phyloP scores from a whole-genome alignment of 2,329 filamentous ascomycete genomes.

The Verticillium longisporum region DNA sequence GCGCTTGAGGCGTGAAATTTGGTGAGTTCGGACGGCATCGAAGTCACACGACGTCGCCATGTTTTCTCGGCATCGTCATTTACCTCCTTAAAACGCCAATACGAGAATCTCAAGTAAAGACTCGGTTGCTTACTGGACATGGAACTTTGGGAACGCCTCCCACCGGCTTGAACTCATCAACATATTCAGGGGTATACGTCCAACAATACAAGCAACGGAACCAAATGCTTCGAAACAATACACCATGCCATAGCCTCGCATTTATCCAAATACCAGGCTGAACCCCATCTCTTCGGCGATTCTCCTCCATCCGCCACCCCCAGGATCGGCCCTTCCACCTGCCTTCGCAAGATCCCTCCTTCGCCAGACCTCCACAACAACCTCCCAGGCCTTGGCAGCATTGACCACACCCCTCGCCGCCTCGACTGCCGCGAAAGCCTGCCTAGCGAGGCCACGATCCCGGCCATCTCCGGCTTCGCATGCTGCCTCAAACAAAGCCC shows the following conservation, averaged over 20 bases:
- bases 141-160: background rate
- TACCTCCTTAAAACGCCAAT: too few species aligned
- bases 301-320: conserved; percentile 8
- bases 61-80: too few species aligned
- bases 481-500: conserved; percentile 10
- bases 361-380: conserved; percentile 9
- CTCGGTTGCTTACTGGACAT: too few species aligned
- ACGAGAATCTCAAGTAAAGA: too few species aligned
- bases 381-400: conserved; percentile 9
- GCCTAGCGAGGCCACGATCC: conserved; percentile 10
- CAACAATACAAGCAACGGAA: background rate
- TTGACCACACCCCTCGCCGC: conserved; percentile 7
- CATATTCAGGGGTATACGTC: background rate
- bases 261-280: conserved; percentile 9
- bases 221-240: too few species aligned
- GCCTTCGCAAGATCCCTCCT: conserved; percentile 9
- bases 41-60: too few species aligned
- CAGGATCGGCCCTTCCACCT: conserved; percentile 6
- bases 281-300: conserved; percentile 9
- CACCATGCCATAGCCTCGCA: background rate
- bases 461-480: conserved; percentile 10
- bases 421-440: conserved; percentile 10
- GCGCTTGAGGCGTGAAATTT: too few species aligned
- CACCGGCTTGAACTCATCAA: background rate
- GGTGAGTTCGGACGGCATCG: too few species aligned